phyloP scores from a whole-genome alignment of 768 basidiomycete genomes.

The Flagelloscypha sp. region DNA sequence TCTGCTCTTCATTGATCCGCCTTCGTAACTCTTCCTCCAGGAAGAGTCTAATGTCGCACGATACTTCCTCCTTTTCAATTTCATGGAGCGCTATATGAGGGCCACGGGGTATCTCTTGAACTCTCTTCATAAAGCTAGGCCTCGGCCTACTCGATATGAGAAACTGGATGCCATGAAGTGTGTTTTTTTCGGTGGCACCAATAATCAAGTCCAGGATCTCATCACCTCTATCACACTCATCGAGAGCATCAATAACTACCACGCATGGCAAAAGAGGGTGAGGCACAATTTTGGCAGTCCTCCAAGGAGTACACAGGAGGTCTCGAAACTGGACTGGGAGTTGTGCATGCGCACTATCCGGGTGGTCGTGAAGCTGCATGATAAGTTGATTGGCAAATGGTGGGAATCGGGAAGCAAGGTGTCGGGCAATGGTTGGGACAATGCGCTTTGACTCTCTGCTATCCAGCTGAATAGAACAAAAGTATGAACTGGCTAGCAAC shows the following conservation, averaged over 20 bases:
- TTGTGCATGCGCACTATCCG: too few relatives aligned
- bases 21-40: neutral
- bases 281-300: too few relatives aligned
- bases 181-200: neutral
- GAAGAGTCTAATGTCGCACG: neutral
- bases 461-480: too few relatives aligned
- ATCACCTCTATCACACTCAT: conserved; percentile 3
- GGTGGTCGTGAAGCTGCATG: too few relatives aligned
- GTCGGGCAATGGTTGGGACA: too few relatives aligned
- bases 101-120: too few relatives aligned
- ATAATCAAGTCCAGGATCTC: conserved; percentile 1
- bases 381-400: too few relatives aligned
- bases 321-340: too few relatives aligned
- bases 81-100: conserved; percentile 1
- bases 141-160: conserved; percentile 5
- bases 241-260: conserved; percentile 9
- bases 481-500: too few relatives aligned
- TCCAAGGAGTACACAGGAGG: too few relatives aligned
- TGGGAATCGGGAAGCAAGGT: too few relatives aligned
- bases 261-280: conserved; percentile 1
- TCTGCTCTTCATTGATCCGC: neutral
- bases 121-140: conserved; percentile 1
- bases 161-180: conserved; percentile 3
- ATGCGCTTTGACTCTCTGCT: too few relatives aligned
- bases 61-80: neutral